Evolutionary conservation across 805 yeast genomes (phyloP), one percentile per base, ranked within the genome.

Genomic region (Metschnikowia bowlesiae): DNA sequence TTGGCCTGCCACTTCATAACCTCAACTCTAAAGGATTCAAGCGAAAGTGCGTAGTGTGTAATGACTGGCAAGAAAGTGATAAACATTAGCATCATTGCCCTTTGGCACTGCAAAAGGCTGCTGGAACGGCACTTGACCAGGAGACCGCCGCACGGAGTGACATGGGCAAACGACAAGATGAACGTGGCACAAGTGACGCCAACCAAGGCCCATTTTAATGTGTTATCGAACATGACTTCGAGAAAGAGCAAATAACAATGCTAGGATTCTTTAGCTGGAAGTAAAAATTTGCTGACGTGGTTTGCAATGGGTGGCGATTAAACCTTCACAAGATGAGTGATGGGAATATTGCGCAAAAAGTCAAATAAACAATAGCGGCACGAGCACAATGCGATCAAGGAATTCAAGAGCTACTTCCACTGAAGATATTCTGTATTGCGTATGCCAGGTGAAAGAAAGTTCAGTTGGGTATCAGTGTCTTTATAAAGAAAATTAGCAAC

Each of bases 1-100:
- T 26, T 33, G 8, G 29, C 35, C 32, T 28, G 39, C 46, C 46
- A 44, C 28, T 44, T 34, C 46, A 44, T 44, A 26, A 44, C 40
- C 34, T 36, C 28, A 2, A 36, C 14, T 26, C 46, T 22, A 28
- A 44, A 44, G 3, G 39, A 34, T 6, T 31, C 46, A 16, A 44
- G 40, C 28, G 39, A 35, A 6, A 34, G 29, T 6, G 40, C 39
- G 3, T n/a, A 28, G 3, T 44, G 39, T 4, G 46, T 28, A n/a
- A 35, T n/a, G 9, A 44, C 31, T 6, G 46, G 46, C 34, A 44
- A 34, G 4, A 35, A 28, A 6, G 4, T 14, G 8, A 44, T 8
- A 36, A 22, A 44, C 16, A 44, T 13, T 14, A 31, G 26, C 33
- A 36, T 16, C 37, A 44, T 28, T 8, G 10, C 37, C 36, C 46